These are phyloP conservation scores for Boletus bicolor DNA, from an alignment of 768 basidiomycete species.

Conservation along the genomic window DNA sequence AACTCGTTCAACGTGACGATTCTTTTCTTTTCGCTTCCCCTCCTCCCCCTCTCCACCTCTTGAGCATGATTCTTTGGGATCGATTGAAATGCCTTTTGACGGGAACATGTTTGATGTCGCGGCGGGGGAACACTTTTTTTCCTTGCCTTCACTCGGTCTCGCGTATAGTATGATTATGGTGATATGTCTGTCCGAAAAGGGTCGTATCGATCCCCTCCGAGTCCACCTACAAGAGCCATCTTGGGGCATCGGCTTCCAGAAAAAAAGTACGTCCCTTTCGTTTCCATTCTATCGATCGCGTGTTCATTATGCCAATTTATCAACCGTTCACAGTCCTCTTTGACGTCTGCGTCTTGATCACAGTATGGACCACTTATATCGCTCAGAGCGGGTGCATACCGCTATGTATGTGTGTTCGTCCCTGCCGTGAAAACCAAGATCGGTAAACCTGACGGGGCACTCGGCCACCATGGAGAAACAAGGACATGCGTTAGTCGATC, in stretches of 20 bases:
- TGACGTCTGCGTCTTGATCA: constrained; percentile 42
- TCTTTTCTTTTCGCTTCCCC: neutral
- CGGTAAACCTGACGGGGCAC: constrained; percentile 6
- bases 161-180: neutral
- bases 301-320: neutral
- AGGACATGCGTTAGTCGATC: constrained; percentile 49
- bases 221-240: constrained; percentile 1
- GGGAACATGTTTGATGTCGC: neutral
- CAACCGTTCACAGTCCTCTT: constrained; percentile 7
- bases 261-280: constrained; percentile 3
- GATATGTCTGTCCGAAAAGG: neutral
- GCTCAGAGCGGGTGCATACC: constrained; percentile 40
- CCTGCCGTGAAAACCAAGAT: neutral
- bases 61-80: neutral
- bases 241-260: neutral
- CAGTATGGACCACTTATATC: constrained; percentile 56
- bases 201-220: neutral
- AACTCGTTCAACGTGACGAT: neutral
- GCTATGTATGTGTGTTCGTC: constrained; percentile 2
- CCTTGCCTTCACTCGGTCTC: neutral
- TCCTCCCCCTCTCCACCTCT: too few relatives aligned
- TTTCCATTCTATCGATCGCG: neutral
- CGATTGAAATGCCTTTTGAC: neutral
- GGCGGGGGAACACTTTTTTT: neutral
- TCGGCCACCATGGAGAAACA: constrained; percentile 42